Base-by-base conservation (phyloP, 305 asterid species). In the Fraxinus platypoda region DNA sequence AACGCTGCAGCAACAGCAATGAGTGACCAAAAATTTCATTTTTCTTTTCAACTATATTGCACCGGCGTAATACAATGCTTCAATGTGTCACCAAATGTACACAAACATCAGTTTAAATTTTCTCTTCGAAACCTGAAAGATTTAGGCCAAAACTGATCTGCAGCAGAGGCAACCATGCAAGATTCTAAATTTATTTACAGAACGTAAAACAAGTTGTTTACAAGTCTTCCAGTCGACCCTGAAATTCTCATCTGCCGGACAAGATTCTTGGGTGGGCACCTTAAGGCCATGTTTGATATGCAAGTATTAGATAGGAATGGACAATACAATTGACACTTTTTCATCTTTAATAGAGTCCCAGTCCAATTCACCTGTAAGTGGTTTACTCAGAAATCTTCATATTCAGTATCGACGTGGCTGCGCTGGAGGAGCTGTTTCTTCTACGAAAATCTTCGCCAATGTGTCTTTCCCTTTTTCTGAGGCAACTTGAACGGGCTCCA, bases 401-500 rank as follows among this genome's bases (percentile, higher is more conserved):
- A 19, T 13, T 54, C 43, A 4, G 62, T 52, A 15, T 17, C 2
- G 23, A 52, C 1, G 21, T 52, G 8, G 23, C 23, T 52, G 62
- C 0, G 23, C 23, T 17, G 62, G 62, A 17, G 23, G 21, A 52
- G 21, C 23, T 17, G 70, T 71, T 82, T 64, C 8, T 49, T 74
- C 91, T 88, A 94, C 0, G 99, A 94, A 54, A 94, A 87, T 89
- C 98, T 90, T 78, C 98, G 91, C 99, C 98, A 92, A 70, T 88
- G 92, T 72, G 88, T 92, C 90, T 86, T 90, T 9, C 95, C 97
- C 78, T 92, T 96, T 80, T 90, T 92, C 88, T 91, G 99, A 74
- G 91, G 91, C 86, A 96, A 89, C 85, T 97, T 97, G 90, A 97
- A 97, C 31, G 99, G 99, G 80, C 98, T 94, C 99, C 99, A 97